These are phyloP conservation scores for Aspergillus jensenii DNA, from an alignment of 2,329 filamentous ascomycete genomes.

Conservation along the genomic window DNA sequence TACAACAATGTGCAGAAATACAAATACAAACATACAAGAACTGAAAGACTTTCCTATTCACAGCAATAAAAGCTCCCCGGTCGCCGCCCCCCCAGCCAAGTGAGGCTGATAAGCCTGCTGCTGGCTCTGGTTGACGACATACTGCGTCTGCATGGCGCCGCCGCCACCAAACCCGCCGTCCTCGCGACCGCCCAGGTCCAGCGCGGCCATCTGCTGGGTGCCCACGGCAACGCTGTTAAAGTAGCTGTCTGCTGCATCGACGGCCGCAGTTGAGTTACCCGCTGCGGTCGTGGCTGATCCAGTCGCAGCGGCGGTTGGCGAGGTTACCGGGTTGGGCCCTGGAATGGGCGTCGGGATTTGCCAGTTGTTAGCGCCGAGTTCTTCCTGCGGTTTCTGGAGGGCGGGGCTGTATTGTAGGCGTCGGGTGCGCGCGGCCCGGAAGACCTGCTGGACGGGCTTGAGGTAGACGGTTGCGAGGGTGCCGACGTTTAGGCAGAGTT, in stretches of 20 bases:
- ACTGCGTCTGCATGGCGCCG: conserved; percentile 50
- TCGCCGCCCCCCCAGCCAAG: conserved; percentile 61
- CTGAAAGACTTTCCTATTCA: conserved; percentile 35
- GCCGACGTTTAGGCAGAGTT: conserved; percentile 95
- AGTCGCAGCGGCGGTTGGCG: conserved; percentile 31
- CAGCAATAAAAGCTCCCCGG: conserved; percentile 70
- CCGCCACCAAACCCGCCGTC: conserved; percentile 65
- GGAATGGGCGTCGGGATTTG: conserved; percentile 38
- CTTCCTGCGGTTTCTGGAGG: conserved; percentile 67
- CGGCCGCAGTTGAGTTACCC: conserved; percentile 65
- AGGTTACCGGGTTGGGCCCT: conserved; percentile 28
- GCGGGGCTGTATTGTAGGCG: conserved; percentile 80
- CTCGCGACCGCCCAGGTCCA: conserved; percentile 66
- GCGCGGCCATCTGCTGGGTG: conserved; percentile 68
- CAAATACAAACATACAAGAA: conserved; percentile 6
- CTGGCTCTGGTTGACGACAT: conserved; percentile 78
- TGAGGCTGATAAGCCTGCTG: conserved; percentile 73
- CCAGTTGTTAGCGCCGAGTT: conserved; percentile 32
- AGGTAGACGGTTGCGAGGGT: conserved; percentile 96
- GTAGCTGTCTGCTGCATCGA: conserved; percentile 84
- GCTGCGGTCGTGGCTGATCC: conserved; percentile 30
- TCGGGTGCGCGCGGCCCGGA: conserved; percentile 80
- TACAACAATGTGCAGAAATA: background rate
- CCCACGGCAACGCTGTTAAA: conserved; percentile 69
- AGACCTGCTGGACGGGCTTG: conserved; percentile 96